Evolutionary conservation across 2,329 filamentous ascomycete species (phyloP).

Genomic region (Alternaria angustiovoidea): DNA sequence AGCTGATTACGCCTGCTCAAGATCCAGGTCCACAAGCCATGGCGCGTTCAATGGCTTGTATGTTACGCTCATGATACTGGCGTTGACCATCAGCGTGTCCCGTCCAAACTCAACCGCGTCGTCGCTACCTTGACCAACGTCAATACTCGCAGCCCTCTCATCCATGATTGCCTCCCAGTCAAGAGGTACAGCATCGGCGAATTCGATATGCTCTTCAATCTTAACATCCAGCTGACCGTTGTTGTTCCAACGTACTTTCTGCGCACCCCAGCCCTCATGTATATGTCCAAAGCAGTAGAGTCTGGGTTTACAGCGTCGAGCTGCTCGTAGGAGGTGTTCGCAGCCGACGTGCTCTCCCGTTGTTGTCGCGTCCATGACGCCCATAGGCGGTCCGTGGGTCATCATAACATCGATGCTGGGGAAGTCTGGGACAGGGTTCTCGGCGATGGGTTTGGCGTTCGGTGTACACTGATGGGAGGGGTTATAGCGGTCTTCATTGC

Average conservation of each 20-base stretch:
- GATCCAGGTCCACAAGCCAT: constrained; percentile 65
- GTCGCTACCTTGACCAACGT: constrained; percentile 39
- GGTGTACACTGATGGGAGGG: constrained; percentile 40
- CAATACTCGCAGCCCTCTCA: constrained; percentile 39
- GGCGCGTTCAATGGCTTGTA: constrained; percentile 62
- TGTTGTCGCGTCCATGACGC: constrained; percentile 58
- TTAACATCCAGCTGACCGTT: constrained; percentile 26
- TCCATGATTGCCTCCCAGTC: constrained; percentile 27
- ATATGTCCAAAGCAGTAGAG: constrained; percentile 72
- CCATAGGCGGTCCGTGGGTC: constrained; percentile 67
- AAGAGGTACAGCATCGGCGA: constrained; percentile 22
- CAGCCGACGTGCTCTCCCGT: constrained; percentile 60
- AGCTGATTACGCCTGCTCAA: constrained; percentile 27
- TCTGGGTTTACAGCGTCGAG: constrained; percentile 59
- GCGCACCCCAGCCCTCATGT: constrained; percentile 59
- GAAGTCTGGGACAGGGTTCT: constrained; percentile 55
- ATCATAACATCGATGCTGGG: constrained; percentile 64
- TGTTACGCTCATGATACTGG: constrained; percentile 61
- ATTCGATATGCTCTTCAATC: constrained; percentile 30
- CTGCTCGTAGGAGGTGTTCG: constrained; percentile 61
- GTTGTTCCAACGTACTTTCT: constrained; percentile 51
- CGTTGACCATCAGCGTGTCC: constrained; percentile 67
- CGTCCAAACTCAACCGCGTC: constrained; percentile 54
- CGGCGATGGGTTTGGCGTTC: constrained; percentile 37
- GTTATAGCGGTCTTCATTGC: constrained; percentile 63